These are phyloP conservation scores for Globisporangium parvum DNA, from an alignment of 352 stramenopile species.

Conservation along the genomic window DNA sequence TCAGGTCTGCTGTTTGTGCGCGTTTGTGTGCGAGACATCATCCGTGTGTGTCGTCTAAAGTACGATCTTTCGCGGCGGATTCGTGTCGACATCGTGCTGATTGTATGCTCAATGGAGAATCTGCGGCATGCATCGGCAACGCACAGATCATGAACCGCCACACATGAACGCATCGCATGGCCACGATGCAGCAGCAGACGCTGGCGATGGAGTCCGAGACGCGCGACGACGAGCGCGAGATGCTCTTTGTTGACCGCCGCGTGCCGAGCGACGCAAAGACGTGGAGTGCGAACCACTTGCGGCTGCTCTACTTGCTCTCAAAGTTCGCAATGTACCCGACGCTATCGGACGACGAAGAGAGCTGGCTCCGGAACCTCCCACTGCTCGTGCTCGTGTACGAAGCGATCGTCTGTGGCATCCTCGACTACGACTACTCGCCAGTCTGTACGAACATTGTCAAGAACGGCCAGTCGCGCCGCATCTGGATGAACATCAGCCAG, in stretches of 20 bases:
- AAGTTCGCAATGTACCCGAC: conserved; percentile 91
- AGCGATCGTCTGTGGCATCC: conserved; percentile 89
- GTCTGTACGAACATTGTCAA: conserved; percentile 94
- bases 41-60: no score
- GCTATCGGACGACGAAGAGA: conserved; percentile 88
- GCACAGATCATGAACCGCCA: neutral
- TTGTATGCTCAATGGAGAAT: no score
- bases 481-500: conserved; percentile 94
- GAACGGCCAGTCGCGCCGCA: conserved; percentile 68
- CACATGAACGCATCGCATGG: neutral
- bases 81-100: no score
- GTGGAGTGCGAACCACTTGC: conserved; percentile 90
- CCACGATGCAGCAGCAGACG: conserved; percentile 6
- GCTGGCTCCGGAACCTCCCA: conserved; percentile 94
- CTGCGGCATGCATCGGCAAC: no score
- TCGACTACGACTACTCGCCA: conserved; percentile 97
- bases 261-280: neutral
- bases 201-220: conserved; percentile 3
- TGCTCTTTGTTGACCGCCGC: conserved; percentile 21
- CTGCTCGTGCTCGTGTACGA: conserved; percentile 97
- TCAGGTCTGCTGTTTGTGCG: neutral
- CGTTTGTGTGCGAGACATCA: neutral
- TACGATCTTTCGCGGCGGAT: no score
- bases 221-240: conserved; percentile 7
- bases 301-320: conserved; percentile 94